These are phyloP conservation scores for Rubus idaeus DNA, from an alignment of 306 rosid species.

Conservation along the genomic window DNA sequence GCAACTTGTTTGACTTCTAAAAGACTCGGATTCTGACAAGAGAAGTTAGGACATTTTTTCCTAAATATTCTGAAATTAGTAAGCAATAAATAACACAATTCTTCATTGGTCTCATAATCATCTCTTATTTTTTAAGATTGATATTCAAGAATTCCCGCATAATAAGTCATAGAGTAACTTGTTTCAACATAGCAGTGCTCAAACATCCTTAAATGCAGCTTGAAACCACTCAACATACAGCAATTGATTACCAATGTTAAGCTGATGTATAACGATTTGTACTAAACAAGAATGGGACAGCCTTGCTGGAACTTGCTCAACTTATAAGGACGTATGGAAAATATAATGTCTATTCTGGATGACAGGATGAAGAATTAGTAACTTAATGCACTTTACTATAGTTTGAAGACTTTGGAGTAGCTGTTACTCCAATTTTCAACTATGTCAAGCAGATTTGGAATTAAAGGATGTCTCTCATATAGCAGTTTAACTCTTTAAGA, in stretches of 20 bases:
- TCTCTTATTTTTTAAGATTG: background rate
- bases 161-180: background rate
- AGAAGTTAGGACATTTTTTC: background rate
- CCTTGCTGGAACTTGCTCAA: constrained; percentile 6
- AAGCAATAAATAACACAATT: background rate
- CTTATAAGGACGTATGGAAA: background rate
- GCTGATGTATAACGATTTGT: background rate
- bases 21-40: background rate
- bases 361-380: background rate
- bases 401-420: background rate
- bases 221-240: background rate
- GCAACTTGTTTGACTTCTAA: constrained; percentile 3
- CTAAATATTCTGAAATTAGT: background rate
- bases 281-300: background rate
- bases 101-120: background rate
- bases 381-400: background rate
- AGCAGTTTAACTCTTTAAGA: background rate
- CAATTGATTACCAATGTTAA: background rate
- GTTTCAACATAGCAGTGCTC: background rate
- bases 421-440: background rate
- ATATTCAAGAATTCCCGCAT: background rate
- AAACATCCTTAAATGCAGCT: background rate
- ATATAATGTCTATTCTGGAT: background rate
- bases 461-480: background rate
- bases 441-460: background rate